These are phyloP conservation scores for Colletotrichum sp. DNA, from an alignment of 2,329 filamentous ascomycete genomes.

Conservation along the genomic window DNA sequence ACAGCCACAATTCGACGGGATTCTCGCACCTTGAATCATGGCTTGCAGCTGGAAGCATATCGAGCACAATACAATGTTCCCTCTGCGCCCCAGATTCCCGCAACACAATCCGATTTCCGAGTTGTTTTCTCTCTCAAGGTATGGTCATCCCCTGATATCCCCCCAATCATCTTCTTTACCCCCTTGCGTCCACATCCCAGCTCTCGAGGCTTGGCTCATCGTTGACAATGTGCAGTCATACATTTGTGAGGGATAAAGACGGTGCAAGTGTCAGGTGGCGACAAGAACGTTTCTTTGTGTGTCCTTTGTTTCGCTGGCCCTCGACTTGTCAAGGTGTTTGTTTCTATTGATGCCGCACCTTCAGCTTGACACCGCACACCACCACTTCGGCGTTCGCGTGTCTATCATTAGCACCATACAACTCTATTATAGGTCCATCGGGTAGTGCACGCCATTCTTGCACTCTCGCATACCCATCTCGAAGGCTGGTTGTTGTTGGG, in stretches of 20 bases:
- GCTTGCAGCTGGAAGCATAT: background rate
- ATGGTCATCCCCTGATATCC: background rate
- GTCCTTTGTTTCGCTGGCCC: background rate
- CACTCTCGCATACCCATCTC: background rate
- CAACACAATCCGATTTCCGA: background rate
- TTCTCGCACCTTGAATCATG: background rate
- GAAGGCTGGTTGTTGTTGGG: background rate
- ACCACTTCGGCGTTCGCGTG: background rate
- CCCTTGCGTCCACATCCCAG: background rate
- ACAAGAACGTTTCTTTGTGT: background rate
- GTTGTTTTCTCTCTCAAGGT: background rate
- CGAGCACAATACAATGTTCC: background rate
- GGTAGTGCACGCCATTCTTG: background rate
- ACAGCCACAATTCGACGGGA: background rate
- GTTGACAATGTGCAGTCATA: background rate
- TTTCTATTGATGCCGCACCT: background rate
- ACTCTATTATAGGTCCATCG: background rate
- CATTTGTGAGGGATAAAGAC: background rate
- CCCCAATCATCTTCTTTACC: background rate
- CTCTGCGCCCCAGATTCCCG: background rate
- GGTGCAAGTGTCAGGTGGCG: background rate
- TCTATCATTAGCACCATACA: background rate
- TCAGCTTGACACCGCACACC: background rate
- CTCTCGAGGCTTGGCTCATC: background rate
- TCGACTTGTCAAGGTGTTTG: background rate